Conservation (phyloP, 345 rosid species). For the Camelina hispida region DNA sequence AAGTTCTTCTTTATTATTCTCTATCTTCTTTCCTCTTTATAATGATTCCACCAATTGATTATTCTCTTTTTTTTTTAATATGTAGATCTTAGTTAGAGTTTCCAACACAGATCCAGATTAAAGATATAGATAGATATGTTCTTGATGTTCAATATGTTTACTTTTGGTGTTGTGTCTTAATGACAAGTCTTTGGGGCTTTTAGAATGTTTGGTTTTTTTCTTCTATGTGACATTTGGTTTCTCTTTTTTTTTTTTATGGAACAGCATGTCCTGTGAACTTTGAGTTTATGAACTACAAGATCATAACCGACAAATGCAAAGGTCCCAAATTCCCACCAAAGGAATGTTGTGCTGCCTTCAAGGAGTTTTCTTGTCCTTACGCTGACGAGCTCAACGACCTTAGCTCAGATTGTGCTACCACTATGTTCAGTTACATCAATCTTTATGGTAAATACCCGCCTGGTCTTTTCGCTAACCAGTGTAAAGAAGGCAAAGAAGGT, state of each 20-base stretch:
- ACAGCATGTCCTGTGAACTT: conserved; percentile 70
- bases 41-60: not conserved
- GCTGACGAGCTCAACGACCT: conserved; percentile 50
- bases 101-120: conserved; percentile 23
- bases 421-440: conserved; percentile 72
- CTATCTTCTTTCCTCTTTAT: not conserved
- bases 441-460: conserved; percentile 65
- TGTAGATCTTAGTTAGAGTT: conserved; percentile 5
- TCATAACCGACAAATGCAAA: conserved; percentile 58
- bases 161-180: conserved; percentile 6
- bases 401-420: conserved; percentile 56
- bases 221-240: conserved; percentile 6
- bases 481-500: conserved; percentile 59
- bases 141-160: not conserved
- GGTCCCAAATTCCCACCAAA: conserved; percentile 60
- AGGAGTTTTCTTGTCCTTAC: conserved; percentile 73
- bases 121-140: not conserved
- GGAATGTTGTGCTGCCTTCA: conserved; percentile 55
- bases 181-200: not conserved
- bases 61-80: not conserved
- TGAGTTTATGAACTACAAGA: conserved; percentile 62
- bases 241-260: not conserved
- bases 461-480: conserved; percentile 64
- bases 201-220: not conserved
- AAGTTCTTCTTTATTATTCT: conserved; percentile 5